phyloP scores from a whole-genome alignment of 352 stramenopile species.

The Pythium aquatile region DNA sequence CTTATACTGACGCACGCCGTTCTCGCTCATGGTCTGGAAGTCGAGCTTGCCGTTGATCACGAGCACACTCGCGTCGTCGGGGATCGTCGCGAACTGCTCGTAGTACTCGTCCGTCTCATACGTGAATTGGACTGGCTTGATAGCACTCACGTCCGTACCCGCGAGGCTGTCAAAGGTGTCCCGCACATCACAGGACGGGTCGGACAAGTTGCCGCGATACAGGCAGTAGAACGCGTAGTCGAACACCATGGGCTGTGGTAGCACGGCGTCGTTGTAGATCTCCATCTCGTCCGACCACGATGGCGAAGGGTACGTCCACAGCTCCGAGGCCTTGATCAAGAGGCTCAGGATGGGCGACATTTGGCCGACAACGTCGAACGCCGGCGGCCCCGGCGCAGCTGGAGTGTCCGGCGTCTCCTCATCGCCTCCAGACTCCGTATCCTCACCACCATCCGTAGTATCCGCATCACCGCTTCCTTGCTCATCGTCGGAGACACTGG shows the following conservation, averaged over 20 bases:
- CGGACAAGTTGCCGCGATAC: background rate
- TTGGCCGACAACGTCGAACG: background rate
- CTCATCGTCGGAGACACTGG: no score
- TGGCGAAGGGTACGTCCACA: background rate
- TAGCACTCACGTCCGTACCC: no score
- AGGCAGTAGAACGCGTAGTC: background rate
- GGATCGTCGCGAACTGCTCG: background rate
- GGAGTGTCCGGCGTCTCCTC: no score
- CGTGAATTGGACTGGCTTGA: no score
- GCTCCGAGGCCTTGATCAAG: background rate
- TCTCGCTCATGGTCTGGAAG: conserved; percentile 1
- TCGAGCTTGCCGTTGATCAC: conserved; percentile 15
- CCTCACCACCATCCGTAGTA: no score
- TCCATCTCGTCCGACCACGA: background rate
- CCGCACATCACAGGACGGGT: background rate
- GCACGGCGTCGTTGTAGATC: background rate
- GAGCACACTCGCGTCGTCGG: background rate
- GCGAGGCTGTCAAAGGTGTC: no score
- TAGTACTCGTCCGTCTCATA: no score
- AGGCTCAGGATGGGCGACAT: background rate
- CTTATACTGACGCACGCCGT: conserved; percentile 2
- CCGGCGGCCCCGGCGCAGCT: no score
- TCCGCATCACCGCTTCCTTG: no score
- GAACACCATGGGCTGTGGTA: background rate
- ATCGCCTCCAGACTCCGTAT: no score